Conservation (phyloP, 192 early-diverging fungal species). For the Umbelopsis vinacea region DNA sequence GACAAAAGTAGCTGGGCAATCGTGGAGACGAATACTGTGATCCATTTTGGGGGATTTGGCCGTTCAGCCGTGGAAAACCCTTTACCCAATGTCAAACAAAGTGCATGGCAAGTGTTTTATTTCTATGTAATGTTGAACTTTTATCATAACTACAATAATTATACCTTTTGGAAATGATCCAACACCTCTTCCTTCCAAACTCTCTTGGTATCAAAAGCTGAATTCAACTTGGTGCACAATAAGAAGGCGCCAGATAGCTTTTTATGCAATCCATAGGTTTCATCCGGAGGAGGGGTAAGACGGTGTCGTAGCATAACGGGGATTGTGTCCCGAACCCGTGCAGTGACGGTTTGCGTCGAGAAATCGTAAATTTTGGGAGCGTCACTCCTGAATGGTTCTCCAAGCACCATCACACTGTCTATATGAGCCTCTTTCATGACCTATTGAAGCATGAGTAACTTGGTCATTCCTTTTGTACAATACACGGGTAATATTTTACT, state of each 20-base stretch:
- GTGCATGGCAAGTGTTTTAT: neutral
- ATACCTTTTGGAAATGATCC: neutral
- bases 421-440: constrained; percentile 88
- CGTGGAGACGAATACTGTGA: no score
- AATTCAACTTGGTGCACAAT: constrained; percentile 81
- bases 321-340: constrained; percentile 82
- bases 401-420: constrained; percentile 84
- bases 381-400: constrained; percentile 75
- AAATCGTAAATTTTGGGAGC: constrained; percentile 76
- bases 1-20: no score
- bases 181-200: constrained; percentile 40
- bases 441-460: constrained; percentile 33
- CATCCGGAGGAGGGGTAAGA: constrained; percentile 97
- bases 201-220: constrained; percentile 41
- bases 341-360: constrained; percentile 80
- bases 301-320: constrained; percentile 94
- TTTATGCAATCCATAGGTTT: constrained; percentile 93
- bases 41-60: no score
- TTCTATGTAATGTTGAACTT: neutral
- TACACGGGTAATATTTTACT: constrained; percentile 32
- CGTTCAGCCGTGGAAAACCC: no score
- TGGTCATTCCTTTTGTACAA: neutral
- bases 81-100: no score
- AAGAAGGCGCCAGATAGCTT: constrained; percentile 94
- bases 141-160: neutral